Conservation (phyloP, 768 basidiomycete genomes). For the Termitomyces sp. region DNA sequence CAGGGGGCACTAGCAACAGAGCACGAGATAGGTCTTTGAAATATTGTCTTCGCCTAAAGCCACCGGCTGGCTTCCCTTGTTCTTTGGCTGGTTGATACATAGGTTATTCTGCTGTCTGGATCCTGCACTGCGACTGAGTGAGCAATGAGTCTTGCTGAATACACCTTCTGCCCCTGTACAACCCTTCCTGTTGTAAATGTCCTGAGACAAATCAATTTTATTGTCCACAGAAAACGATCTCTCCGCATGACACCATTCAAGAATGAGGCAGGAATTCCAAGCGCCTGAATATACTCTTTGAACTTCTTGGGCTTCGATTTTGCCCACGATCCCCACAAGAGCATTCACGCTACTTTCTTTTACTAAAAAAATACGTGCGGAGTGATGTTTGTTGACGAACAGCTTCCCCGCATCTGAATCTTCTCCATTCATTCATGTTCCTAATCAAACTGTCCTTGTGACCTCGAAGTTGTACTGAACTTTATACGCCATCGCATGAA, state of each 20-base stretch:
- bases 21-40: too few species aligned
- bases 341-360: not conserved
- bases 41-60: too few species aligned
- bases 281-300: not conserved
- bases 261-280: not conserved
- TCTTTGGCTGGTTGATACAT: too few species aligned
- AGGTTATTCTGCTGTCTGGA: too few species aligned
- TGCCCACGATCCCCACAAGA: not conserved
- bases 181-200: not conserved
- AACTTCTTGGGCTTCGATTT: not conserved
- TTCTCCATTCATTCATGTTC: not conserved
- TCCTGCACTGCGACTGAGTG: too few species aligned
- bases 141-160: too few species aligned
- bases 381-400: not conserved
- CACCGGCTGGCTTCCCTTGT: too few species aligned
- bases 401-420: not conserved
- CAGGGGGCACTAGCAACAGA: too few species aligned
- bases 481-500: not conserved
- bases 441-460: not conserved
- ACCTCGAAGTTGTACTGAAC: not conserved
- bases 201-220: not conserved
- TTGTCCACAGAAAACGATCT: not conserved
- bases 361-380: not conserved
- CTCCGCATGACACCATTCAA: not conserved
- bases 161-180: too few species aligned